A percentile compares a stretch with the other conserved stretches of the same genome.
These are phyloP conservation scores for Dictyostelium brefeldianum DNA, from an alignment of 78 protist species.

Conservation along the genomic window DNA sequence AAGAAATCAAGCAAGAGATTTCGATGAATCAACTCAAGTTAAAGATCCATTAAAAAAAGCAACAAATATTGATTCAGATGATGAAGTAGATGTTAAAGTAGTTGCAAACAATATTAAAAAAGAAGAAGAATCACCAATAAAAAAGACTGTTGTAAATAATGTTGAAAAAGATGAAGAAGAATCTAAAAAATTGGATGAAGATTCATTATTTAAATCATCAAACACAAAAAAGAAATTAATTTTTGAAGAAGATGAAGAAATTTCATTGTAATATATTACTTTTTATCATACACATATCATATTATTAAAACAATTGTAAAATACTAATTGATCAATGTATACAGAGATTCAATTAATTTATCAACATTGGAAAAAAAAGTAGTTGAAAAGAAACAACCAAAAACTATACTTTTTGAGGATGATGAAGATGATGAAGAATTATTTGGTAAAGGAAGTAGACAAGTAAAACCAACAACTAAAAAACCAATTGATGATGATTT, in stretches of 20 bases:
- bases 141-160: background rate
- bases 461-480: conserved; percentile 4
- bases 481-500: conserved; percentile 30
- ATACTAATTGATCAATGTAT: background rate
- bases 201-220: conserved; percentile 24
- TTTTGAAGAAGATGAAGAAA: conserved; percentile 58
- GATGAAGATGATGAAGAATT: conserved; percentile 35
- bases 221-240: background rate
- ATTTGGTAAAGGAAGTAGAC: background rate
- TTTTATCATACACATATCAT: background rate
- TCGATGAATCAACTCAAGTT: background rate
- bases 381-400: background rate
- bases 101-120: background rate
- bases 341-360: conserved; percentile 31
- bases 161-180: background rate
- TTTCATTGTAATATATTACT: conserved; percentile 15
- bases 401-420: background rate
- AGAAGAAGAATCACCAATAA: background rate
- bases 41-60: conserved; percentile 55
- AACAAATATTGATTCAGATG: background rate
- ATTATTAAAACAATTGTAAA: too few species aligned
- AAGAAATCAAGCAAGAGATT: conserved; percentile 36
- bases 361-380: conserved; percentile 51
- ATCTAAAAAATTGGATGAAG: conserved; percentile 44
- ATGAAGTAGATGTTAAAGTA: background rate